Conservation (phyloP, 129 eudicot species). For the carrot (Daucus carota) region DH1_v3.0 NC_030387.2:25944501-25945000, state of each 20-base stretch:
- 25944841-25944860: not conserved
- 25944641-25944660: not conserved
- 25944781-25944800: fast-evolving
- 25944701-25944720: not conserved
- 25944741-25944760: not conserved
- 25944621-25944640: not conserved
- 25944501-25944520: no score
- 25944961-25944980: no score
- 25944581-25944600: no score
- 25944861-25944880: fast-evolving
- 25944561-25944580: no score
- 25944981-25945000: not conserved
- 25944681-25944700: no score
- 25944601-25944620: not conserved
- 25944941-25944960: not conserved
- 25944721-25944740: no score
- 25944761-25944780: not conserved
- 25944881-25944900: not conserved
- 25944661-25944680: not conserved
- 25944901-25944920: fast-evolving
- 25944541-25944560: no score
- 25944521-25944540: no score
- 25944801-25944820: not conserved
- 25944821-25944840: not conserved
- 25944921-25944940: not conserved